phyloP scores from a whole-genome alignment of 495 filamentous ascomycete species.

The Aspergillus hancockii region DNA sequence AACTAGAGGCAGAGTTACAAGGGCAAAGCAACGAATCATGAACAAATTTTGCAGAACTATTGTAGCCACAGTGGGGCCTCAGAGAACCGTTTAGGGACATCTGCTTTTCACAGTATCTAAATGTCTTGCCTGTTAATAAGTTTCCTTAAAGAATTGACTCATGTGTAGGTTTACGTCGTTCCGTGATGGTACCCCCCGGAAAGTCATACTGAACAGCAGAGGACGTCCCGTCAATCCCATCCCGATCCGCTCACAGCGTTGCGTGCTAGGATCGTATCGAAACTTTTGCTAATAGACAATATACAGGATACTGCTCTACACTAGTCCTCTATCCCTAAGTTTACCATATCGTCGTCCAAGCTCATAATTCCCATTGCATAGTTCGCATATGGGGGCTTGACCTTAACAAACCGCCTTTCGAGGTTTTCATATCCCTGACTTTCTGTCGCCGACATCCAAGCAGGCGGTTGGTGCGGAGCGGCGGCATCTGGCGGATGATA shows the following conservation, averaged over 20 bases:
- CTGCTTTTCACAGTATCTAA: not conserved
- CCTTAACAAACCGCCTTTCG: slow-evolving; percentile 49
- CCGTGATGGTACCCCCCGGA: not conserved
- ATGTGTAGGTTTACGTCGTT: not conserved
- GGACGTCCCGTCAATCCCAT: not conserved
- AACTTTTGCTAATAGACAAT: slow-evolving; percentile 1
- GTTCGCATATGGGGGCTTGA: slow-evolving; percentile 42
- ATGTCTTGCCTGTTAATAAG: slow-evolving; percentile 2
- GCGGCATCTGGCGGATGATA: slow-evolving; percentile 11
- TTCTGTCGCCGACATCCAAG: slow-evolving; percentile 24
- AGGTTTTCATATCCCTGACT: slow-evolving; percentile 38
- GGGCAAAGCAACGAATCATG: slow-evolving; percentile 5
- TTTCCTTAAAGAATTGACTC: not conserved
- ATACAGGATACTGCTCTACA: not conserved
- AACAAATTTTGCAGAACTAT: not conserved
- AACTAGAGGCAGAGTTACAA: not conserved
- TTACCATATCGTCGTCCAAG: slow-evolving; percentile 56
- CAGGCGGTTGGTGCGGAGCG: not conserved
- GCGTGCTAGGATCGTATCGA: slow-evolving; percentile 5
- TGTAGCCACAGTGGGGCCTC: not conserved
- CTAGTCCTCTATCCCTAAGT: slow-evolving; percentile 36
- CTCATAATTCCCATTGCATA: slow-evolving; percentile 63
- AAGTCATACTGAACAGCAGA: not conserved
- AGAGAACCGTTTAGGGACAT: not conserved
- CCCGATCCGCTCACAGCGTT: not conserved